Evolutionary conservation across 495 filamentous ascomycete genomes (phyloP), one percentile per base, ranked within the genome.

Genomic region (Aspergillus heteromorphus): DNA sequence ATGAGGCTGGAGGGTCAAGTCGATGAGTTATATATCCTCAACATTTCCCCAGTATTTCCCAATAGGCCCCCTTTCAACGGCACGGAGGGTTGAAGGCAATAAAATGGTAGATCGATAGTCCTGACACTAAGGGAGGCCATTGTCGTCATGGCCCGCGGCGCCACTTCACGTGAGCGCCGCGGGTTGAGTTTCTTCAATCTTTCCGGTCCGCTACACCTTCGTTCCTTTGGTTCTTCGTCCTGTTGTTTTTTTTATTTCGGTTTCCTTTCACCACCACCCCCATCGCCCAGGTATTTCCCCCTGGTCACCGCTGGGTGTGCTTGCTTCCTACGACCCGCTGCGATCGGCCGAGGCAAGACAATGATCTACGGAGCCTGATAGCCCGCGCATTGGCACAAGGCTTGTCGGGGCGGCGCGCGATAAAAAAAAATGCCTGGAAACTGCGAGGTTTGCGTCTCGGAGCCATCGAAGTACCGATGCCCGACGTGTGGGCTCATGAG

Each of bases 401-500:
- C 42, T 36, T 23, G 20, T 10, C 16, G 8, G 19, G 16, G 21
- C 25, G 8, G 11, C 3, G 34, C 11, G n/a, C 38, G 48, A 51
- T 45, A 65, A 50, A 49, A 72, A n/a, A n/a, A n/a, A n/a, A n/a
- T 72, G 68, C 30, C 72, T 25, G 63, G 57, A 53, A 60, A 57
- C 19, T 88, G 85, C 59, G 76, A 76, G 55, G 79, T 87, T 16
- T 88, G 85, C 67, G 69, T 76, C 48, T 67, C 67, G 47, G 73
- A 84, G 42, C 65, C 68, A 19, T 76, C 70, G 21, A 87, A 83
- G 62, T 87, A 87, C 64, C 85, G 85, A 48, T 88, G 85, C 67
- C 79, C 81, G 2, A 77, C 74, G 27, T 88, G 85, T 62, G 64
- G 61, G n/a, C 55, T 83, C 8, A 75, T 79, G 69, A 86, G 84